Evolutionary conservation across 2,329 filamentous ascomycete species (phyloP), one percentile per base, ranked within the genome.

Genomic region (Emmonsiellopsis sp.): DNA sequence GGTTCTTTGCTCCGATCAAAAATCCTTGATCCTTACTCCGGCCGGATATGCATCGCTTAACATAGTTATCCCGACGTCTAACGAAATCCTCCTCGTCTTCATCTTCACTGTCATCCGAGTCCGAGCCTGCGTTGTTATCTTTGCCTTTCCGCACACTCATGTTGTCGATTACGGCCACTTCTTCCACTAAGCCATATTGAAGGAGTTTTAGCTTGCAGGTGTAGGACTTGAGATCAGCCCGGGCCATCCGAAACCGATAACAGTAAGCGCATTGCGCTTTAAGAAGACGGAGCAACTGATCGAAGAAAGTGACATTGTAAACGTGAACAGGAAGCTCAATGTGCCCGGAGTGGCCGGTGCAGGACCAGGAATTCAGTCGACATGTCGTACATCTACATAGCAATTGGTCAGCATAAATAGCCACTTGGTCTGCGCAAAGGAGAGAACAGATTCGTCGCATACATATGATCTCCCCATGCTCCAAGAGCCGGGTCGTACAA

Each of bases 271-370:
- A 98, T 70, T 92, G 87, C 52, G 89, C 86, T 62, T 90, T 84
- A 16, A 98, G 79, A 45, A 98, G 77, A 44, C 88, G 85, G 58
- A 94, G 81, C 51, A 91, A 81, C 69, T 96, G 91, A 67, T 96
- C 91, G 77, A 98, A 86, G 66, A 96, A 97, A 1, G 90, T 87
- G n/a, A 92, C 89, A 70, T 98, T 92, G 69, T 97, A 98, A 51
- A 96, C 88, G 46, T 88, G 89, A 10, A 91, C 86, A 11, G 93
- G 91, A 10, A 98, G 83, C 63, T 96, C 89, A 68, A 98, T 95
- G 67, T 98, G 93, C 51, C 93, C 94, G 55, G 87, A 82, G 74
- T 98, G 94, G 54, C 94, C 94, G 6, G 92, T 89, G 68, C 94
- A 98, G 62, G 82, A 82, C 65, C 84, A 80, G 57, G 84, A 85